Conservation (phyloP, 768 basidiomycete genomes). For the Phlebiopsis flavidoalba region DNA sequence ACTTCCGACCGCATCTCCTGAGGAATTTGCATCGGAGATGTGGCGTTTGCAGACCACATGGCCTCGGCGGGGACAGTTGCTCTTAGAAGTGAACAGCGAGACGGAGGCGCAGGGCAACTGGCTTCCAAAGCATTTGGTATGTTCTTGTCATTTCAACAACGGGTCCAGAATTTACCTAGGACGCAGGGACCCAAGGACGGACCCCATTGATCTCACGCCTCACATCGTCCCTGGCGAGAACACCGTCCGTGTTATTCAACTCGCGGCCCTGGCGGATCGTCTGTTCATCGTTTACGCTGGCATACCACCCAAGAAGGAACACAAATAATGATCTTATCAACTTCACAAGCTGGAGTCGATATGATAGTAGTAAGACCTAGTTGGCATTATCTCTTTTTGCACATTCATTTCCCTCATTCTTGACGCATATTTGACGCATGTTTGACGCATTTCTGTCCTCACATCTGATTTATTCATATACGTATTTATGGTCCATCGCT, state of each 20-base stretch:
- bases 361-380: not conserved
- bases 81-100: slow-evolving; percentile 8
- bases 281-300: slow-evolving; percentile 21
- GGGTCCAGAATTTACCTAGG: not conserved
- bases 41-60: slow-evolving; percentile 15
- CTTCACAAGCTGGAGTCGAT: not conserved
- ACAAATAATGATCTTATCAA: not conserved
- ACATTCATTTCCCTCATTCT: slow-evolving; percentile 9
- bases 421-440: slow-evolving; percentile 12
- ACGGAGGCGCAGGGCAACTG: not conserved
- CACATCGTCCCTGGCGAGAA: slow-evolving; percentile 16
- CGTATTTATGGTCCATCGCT: not conserved
- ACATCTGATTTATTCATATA: not conserved
- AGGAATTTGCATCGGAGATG: slow-evolving; percentile 9
- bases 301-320: slow-evolving; percentile 10
- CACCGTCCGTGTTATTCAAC: slow-evolving; percentile 17
- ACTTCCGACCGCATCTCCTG: slow-evolving; percentile 4
- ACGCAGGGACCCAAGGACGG: slow-evolving; percentile 11
- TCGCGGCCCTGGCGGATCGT: slow-evolving; percentile 14
- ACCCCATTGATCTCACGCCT: slow-evolving; percentile 17
- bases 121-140: slow-evolving; percentile 12
- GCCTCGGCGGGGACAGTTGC: slow-evolving; percentile 14
- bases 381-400: not conserved
- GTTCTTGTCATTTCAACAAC: not conserved
- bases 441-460: slow-evolving; percentile 17